Base-by-base conservation (phyloP, 164 flowering plant species). In the Buxus sempervirens region DNA sequence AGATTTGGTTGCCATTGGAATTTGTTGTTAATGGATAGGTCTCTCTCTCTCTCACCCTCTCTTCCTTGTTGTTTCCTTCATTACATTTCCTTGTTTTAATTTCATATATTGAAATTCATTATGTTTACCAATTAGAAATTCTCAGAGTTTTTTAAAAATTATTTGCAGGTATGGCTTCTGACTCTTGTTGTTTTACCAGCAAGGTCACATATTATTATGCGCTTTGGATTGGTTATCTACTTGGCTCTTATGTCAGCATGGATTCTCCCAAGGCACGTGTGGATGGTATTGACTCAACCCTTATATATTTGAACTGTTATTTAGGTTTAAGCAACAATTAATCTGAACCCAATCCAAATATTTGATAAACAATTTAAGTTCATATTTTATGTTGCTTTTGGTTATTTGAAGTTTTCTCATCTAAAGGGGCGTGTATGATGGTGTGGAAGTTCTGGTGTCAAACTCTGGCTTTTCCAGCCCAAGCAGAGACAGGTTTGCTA, bases 101-200 rank as follows among this genome's bases (percentile, higher is more conserved):
- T 32, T 32, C 38, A 32, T 32, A 3, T 32, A 7, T 32, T 32
- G n/a, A n/a, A n/a, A n/a, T n/a, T n/a, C n/a, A n/a, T n/a, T n/a
- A n/a, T n/a, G n/a, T n/a, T n/a, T n/a, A n/a, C n/a, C n/a, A n/a
- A n/a, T n/a, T n/a, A n/a, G n/a, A n/a, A n/a, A n/a, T n/a, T n/a
- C n/a, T n/a, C n/a, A n/a, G n/a, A n/a, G n/a, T n/a, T n/a, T n/a
- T n/a, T n/a, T n/a, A n/a, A n/a, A n/a, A n/a, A n/a, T n/a, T n/a
- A n/a, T 67, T 45, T 84, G 82, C 84, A 95, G 99, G 90, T 87
- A 65, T 96, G 99, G 98, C 90, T 93, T 36, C 65, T 96, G 76
- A 89, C 80, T 54, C 75, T 96, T 20, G 96, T 91, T 69, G 76
- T 90, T 66, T 72, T 91, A 67, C 99, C 99, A 12, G 95, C 98